A percentile compares a stretch with the other conserved stretches of the same genome.
These are phyloP conservation scores for Aspergillus floridensis DNA, from an alignment of 2,329 filamentous ascomycete species.

Conservation along the genomic window DNA sequence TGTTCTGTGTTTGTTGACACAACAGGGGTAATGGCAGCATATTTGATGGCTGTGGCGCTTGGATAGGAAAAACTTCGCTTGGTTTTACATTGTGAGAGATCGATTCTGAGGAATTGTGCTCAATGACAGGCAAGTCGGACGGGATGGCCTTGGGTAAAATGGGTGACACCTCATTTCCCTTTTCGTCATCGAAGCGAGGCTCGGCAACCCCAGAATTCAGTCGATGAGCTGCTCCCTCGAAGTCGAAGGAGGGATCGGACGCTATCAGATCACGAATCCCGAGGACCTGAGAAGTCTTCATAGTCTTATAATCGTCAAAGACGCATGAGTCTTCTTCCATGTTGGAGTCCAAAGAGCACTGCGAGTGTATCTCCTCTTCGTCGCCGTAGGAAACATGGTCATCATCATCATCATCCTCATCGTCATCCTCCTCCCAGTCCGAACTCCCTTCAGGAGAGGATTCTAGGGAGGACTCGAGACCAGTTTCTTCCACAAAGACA, in stretches of 20 bases:
- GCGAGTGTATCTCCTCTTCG: slow-evolving; percentile 3
- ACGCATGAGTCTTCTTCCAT: slow-evolving; percentile 9
- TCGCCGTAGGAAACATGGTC: slow-evolving; percentile 4
- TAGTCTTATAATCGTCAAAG: slow-evolving; percentile 4
- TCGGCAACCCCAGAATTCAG: not conserved
- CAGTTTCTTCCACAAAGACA: slow-evolving; percentile 7
- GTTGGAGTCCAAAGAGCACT: slow-evolving; percentile 8
- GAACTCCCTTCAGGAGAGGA: slow-evolving; percentile 7
- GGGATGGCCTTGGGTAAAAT: not conserved
- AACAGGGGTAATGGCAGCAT: not conserved
- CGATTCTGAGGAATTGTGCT: not conserved
- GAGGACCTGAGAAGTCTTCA: slow-evolving; percentile 1
- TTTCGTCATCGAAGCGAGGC: not conserved
- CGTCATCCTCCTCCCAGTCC: slow-evolving; percentile 9
- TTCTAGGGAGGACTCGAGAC: not conserved
- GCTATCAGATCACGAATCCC: not conserved
- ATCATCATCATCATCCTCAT: not conserved
- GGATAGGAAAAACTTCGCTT: not conserved
- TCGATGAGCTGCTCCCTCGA: not conserved
- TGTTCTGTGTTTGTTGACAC: not conserved
- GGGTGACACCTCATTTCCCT: not conserved
- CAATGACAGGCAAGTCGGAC: not conserved
- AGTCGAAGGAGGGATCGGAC: not conserved
- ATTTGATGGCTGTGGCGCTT: not conserved
- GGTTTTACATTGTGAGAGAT: not conserved